A percentile compares a stretch with the other conserved stretches of the same genome.
These are phyloP conservation scores for Gossypium ekmanianum DNA, from an alignment of 345 rosid genomes.

Conservation along the genomic window DNA sequence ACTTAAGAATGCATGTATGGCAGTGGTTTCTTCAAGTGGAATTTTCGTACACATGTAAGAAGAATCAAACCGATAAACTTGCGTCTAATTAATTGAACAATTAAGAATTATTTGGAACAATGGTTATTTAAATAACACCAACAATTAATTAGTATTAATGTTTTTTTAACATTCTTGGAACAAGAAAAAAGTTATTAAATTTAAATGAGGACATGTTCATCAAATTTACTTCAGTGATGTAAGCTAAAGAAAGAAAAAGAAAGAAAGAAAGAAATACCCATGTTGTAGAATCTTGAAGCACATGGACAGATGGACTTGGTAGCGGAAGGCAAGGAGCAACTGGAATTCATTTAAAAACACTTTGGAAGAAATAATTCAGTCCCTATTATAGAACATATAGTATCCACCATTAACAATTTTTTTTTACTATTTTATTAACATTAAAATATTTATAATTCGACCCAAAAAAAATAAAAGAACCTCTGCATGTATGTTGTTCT, in stretches of 20 bases:
- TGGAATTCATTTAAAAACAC: neutral
- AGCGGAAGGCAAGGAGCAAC: neutral
- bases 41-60: neutral
- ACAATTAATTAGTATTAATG: neutral
- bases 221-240: neutral
- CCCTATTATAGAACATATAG: neutral
- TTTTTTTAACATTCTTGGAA: neutral
- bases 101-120: too few relatives aligned
- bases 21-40: too few relatives aligned
- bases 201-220: neutral
- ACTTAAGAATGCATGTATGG: too few relatives aligned
- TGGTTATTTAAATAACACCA: neutral
- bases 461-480: neutral
- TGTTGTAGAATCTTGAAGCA: conserved; percentile 5
- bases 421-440: neutral
- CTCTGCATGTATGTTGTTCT: neutral
- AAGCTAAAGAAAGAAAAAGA: neutral
- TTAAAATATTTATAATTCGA: neutral
- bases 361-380: neutral
- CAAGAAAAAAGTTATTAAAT: neutral
- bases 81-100: neutral
- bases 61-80: neutral
- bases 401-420: neutral
- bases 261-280: neutral
- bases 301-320: neutral